Evolutionary conservation across 352 stramenopile species (phyloP).

Genomic region (Stephanocyclus meneghinianus): DNA sequence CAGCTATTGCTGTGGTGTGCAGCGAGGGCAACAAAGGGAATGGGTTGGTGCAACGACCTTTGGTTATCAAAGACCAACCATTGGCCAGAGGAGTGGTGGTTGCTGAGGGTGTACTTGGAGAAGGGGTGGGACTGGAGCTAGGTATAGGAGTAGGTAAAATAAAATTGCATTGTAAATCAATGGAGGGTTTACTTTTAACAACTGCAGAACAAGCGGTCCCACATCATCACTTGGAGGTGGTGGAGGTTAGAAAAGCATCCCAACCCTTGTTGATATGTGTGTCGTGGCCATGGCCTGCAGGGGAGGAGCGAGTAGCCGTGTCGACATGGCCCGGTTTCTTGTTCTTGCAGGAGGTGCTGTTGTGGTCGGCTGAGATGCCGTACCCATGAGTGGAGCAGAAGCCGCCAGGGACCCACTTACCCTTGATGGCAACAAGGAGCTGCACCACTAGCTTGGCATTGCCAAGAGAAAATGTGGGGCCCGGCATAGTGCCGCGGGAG

Average conservation of each 20-base stretch:
- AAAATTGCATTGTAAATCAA: slow-evolving; percentile 6
- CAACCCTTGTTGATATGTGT: slow-evolving; percentile 3
- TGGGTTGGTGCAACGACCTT: too few species aligned
- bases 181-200: not conserved
- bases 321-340: not conserved
- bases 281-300: not conserved
- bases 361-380: too few species aligned
- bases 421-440: not conserved
- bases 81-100: too few species aligned
- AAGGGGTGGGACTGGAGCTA: not conserved
- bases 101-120: too few species aligned
- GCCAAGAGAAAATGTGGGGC: not conserved
- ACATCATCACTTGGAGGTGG: not conserved
- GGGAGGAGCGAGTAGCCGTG: not conserved
- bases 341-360: slow-evolving; percentile 3
- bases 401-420: not conserved
- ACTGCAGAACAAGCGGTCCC: not conserved
- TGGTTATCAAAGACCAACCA: too few species aligned
- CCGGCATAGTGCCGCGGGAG: not conserved
- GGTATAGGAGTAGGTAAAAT: not conserved
- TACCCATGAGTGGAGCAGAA: not conserved
- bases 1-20: not conserved
- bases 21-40: not conserved
- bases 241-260: not conserved
- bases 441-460: not conserved